These are phyloP conservation scores for Cystobasidiaceae sp. DNA, from an alignment of 1,284 basidiomycete genomes.

Conservation along the genomic window DNA sequence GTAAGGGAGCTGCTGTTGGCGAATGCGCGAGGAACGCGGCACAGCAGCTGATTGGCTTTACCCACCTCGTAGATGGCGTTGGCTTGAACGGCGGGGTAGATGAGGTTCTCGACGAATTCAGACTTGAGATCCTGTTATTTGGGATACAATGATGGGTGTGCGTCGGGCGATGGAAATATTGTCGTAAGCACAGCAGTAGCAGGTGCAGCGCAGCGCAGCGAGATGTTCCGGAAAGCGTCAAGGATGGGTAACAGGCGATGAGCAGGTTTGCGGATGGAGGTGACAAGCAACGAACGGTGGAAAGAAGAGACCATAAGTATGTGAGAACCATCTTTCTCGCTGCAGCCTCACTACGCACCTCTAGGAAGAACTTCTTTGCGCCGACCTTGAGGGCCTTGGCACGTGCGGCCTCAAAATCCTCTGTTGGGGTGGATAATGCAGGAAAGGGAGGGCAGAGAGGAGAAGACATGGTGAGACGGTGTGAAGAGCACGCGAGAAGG, in stretches of 20 bases:
- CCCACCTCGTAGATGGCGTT: slow-evolving; percentile 96
- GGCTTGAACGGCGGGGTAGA: slow-evolving; percentile 93
- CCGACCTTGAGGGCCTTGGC: slow-evolving; percentile 88
- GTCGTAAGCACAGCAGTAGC: no score
- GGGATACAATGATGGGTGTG: no score
- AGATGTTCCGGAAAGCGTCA: no score
- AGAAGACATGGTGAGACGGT: slow-evolving; percentile 70
- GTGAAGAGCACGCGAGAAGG: not conserved
- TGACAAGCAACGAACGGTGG: no score
- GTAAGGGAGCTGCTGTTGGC: not conserved
- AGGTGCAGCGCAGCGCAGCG: no score
- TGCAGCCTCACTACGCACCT: slow-evolving; percentile 59
- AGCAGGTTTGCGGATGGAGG: no score
- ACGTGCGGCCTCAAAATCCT: slow-evolving; percentile 94
- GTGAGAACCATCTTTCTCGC: no score
- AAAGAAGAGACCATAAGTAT: no score
- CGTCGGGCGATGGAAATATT: no score
- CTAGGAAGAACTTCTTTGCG: slow-evolving; percentile 90
- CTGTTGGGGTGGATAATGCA: slow-evolving; percentile 98
- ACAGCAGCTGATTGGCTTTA: not conserved
- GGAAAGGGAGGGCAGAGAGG: not conserved
- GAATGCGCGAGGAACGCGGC: not conserved
- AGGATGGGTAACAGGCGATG: no score
- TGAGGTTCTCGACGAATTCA: slow-evolving; percentile 93
- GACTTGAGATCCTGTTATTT: slow-evolving; percentile 73